Base-by-base conservation (phyloP, 2,329 filamentous ascomycete genomes). In the Lecanicillium sp. region DNA sequence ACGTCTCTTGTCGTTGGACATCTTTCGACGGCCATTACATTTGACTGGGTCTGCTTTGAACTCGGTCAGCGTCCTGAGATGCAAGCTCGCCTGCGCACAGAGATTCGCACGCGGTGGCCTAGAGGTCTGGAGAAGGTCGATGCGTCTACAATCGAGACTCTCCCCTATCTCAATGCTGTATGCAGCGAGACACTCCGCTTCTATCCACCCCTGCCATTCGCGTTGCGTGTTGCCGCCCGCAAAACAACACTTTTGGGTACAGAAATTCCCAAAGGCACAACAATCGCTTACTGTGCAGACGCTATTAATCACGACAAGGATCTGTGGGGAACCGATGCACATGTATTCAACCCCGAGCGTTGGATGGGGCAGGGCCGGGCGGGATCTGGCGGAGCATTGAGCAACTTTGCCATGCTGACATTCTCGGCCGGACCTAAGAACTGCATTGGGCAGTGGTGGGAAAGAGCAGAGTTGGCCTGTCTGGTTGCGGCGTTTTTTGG, bases 361-460 rank as follows among this genome's bases (percentile, higher is more conserved):
- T 84, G 79, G 80, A 73, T 75, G 51, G 48, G 42, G 3, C 72
- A 62, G 4, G 59, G 63, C 0, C 68, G 56, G 20, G 65, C 48
- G 20, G 40, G 33, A 14, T 48, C 43, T 4, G 85, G 85, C 2
- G 81, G 82, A 4, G 78, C 82, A 0, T 65, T 67, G 3, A 82
- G 70, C 40, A 86, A 86, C 53, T 88, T 82, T 53, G 70, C 75
- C 2, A 80, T 83, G 45, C 54, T 89, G 57, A 89, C 85, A 0
- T 94, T 94, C 58, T 56, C 94, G 36, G 85, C 94, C 52, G 88
- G 88, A 0, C 85, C 86, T 0, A 65, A 87, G 37, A 83, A 80
- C 49, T 94, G 87, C 52, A 94, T 94, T 46, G 87, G 87, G 0
- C 75, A 80, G 53, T 67, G 68, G 0, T 89, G 89, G 54, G 80